Evolutionary conservation across 441 rosid genomes (phyloP).

Genomic region (Geranium incanum): DNA sequence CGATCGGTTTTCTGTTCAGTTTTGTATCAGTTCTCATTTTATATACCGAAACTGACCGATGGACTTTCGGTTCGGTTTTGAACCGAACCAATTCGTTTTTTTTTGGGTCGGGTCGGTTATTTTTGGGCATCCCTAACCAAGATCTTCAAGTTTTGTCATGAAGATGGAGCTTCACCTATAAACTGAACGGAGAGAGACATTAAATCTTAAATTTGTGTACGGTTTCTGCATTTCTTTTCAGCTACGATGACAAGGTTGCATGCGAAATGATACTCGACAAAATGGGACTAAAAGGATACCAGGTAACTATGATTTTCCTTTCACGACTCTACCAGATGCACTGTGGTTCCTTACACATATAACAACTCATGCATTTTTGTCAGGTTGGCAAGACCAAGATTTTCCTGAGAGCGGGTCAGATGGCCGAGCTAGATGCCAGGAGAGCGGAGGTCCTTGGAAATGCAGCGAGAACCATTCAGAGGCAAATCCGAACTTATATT

Average conservation of each 20-base stretch:
- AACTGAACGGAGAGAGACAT: neutral
- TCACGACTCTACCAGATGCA: neutral
- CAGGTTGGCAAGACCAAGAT: conserved; percentile 70
- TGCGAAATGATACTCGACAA: conserved; percentile 88
- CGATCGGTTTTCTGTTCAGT: no score
- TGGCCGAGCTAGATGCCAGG: conserved; percentile 75
- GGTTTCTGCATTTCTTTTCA: conserved; percentile 21
- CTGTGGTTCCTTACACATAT: neutral
- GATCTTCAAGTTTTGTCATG: neutral
- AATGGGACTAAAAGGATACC: conserved; percentile 87
- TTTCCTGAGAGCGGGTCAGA: conserved; percentile 75
- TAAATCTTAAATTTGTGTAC: neutral
- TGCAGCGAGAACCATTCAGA: conserved; percentile 65
- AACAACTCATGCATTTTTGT: conserved; percentile 10
- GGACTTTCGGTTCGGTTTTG: no score
- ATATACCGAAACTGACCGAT: no score
- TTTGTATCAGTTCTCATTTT: no score
- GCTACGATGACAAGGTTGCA: conserved; percentile 90
- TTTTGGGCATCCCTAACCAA: no score
- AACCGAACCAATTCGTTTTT: no score
- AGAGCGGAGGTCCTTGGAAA: conserved; percentile 64
- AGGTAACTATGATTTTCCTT: conserved; percentile 43
- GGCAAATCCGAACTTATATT: conserved; percentile 47
- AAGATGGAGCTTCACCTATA: neutral
- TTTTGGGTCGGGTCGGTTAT: no score